A percentile compares a stretch with the other conserved stretches of the same genome.
These are phyloP conservation scores for Nematocida major DNA, from an alignment of 371 early-diverging fungal genomes.

Conservation along the genomic window DNA sequence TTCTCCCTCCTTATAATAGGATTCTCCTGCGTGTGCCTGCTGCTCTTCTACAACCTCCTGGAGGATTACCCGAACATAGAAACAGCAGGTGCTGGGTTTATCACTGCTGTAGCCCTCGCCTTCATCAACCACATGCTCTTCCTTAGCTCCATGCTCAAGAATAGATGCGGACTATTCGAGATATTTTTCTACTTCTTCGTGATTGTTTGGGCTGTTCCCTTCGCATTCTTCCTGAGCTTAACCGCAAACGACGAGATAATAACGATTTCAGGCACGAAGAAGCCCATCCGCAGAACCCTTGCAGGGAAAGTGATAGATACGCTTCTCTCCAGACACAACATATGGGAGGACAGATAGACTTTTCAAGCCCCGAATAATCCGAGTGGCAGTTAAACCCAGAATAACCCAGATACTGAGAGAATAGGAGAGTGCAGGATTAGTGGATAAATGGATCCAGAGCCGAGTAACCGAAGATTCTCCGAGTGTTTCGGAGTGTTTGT, in stretches of 20 bases:
- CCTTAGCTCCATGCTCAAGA: constrained; percentile 32
- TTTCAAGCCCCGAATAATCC: not conserved
- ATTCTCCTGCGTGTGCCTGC: constrained; percentile 58
- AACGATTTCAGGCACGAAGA: constrained; percentile 45
- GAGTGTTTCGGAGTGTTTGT: not conserved
- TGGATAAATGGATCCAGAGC: no score
- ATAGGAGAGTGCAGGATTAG: no score
- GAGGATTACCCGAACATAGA: constrained; percentile 61
- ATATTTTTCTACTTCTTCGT: constrained; percentile 58
- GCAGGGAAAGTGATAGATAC: constrained; percentile 44
- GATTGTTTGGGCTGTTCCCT: constrained; percentile 64
- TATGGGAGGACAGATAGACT: constrained; percentile 49
- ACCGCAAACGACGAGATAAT: constrained; percentile 64
- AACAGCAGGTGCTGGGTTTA: constrained; percentile 59
- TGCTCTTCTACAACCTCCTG: constrained; percentile 60
- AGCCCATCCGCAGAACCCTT: constrained; percentile 49
- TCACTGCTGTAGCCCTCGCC: constrained; percentile 60
- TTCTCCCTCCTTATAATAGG: constrained; percentile 55
- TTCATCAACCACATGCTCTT: constrained; percentile 64
- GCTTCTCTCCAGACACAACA: constrained; percentile 28
- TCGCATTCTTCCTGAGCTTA: constrained; percentile 63
- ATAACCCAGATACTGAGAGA: not conserved
- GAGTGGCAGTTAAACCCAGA: not conserved
- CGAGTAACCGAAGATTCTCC: no score
- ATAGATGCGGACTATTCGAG: constrained; percentile 40